Base-by-base conservation (phyloP, 2,329 filamentous ascomycete species). In the Arthrobotrys megalospora region DNA sequence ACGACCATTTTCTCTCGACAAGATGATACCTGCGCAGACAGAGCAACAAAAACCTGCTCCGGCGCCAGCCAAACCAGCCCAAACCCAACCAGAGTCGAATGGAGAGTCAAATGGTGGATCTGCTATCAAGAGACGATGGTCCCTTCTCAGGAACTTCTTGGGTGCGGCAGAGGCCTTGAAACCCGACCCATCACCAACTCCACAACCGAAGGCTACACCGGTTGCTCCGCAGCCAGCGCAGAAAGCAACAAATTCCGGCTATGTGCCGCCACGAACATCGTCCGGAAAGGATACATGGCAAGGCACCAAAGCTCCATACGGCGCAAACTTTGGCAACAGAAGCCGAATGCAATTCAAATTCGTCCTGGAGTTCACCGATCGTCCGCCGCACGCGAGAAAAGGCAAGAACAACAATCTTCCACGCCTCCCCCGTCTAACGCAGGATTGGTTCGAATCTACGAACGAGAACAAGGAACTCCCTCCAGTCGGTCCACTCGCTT, bases 351-450 rank as follows among this genome's bases (percentile, higher is more conserved):
- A 78, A 24, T 92, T 92, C 85, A 90, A 89, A 76, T 92, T 92
- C 82, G 91, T 89, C 0, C 85, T 92, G n/a, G 90, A 92, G 82
- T 90, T 87, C 86, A 86, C 88, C 60, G 88, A 89, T 72, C 87
- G 87, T 81, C 84, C 87, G 82, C 82, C 86, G 81, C 83, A 85
- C 83, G 77, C 87, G 81, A 83, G 85, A 83, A 83, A 87, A 84
- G 83, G 89, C 63, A 79, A 80, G 19, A 76, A 67, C n/a, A 79
- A 94, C 19, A 87, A 87, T 21, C 88, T 90, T 4, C 92, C 93
- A 0, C 87, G 91, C 11, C 87, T 96, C 3, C 93, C 93, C 0
- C 87, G 87, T 2, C 88, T 91, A 0, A 92, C 93, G 0, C 92
- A 95, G 81, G 86, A 88, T 11, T 88, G 89, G 72, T 85, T 94